Base-by-base conservation (phyloP, 2,329 filamentous ascomycete species). In the Fusarium xyrophilum region DNA sequence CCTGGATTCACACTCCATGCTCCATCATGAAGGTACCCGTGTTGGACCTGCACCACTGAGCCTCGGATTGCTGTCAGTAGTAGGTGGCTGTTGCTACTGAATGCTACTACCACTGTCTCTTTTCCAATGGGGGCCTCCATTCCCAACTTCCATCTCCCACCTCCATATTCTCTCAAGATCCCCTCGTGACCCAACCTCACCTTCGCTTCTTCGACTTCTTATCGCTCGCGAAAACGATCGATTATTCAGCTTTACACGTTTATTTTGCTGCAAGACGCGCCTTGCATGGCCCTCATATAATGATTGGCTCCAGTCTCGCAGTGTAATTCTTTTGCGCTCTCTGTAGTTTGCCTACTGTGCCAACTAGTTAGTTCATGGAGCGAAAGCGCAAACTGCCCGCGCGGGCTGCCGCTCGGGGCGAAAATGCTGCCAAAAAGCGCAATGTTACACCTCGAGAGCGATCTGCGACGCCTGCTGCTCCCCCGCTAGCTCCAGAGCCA, bases 311-410 rank as follows among this genome's bases (percentile, higher is more conserved):
- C 38, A 62, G 56, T 62, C 60, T 57, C 30, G 50, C 63, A 57
- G 62, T 67, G 70, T 75, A 69, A 74, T 64, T 44, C 33, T 42
- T 40, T 63, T 59, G 60, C 50, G 52, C 52, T 55, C 40, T 56
- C 52, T 56, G 56, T 63, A 63, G 60, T 60, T 55, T 60, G 36
- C 43, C 47, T 54, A 42, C 53, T 55, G 63, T 55, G 63, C 51
- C 44, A 67, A 38, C 57, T 55, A 57, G 62, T 67, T 55, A 57
- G 62, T 67, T 38, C 47, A 90, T 90, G 87, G 88, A 90, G 80
- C 85, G 82, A 76, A 90, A 90, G 81, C 84, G 88, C 75, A 90
- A 89, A 79, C 79, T 89, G 64, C 88, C 88, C 25, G 83, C 88
- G 42, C 84, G 88, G 75, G 86, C 86, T 56, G 85, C 87, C 44